phyloP scores from a whole-genome alignment of 2,329 filamentous ascomycete genomes.

The Teratosphaeria gauchensis region DNA sequence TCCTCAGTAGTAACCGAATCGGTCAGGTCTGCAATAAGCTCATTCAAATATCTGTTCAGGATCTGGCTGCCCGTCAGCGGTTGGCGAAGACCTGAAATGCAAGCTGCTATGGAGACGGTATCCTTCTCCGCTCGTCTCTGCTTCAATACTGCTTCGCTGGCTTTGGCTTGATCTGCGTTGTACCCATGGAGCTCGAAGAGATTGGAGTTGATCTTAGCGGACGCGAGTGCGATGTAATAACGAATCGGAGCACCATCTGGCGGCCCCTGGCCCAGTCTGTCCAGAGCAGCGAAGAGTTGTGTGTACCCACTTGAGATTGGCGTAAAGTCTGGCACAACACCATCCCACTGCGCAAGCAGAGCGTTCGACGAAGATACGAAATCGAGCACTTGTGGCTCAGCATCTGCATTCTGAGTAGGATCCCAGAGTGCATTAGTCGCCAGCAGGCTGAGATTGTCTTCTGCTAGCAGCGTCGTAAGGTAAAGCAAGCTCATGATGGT shows the following conservation, averaged over 20 bases:
- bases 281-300: conserved; percentile 4
- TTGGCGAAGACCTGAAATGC: conserved; percentile 40
- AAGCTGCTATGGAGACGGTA: conserved; percentile 37
- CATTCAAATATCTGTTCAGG: conserved; percentile 47
- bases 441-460: conserved; percentile 50
- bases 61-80: conserved; percentile 39
- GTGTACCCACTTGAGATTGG: background rate
- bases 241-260: conserved; percentile 8
- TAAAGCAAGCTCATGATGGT: conserved; percentile 43
- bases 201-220: conserved; percentile 28
- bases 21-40: conserved; percentile 51
- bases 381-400: conserved; percentile 44
- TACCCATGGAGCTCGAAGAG: conserved; percentile 34
- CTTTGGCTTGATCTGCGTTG: conserved; percentile 25
- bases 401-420: conserved; percentile 25
- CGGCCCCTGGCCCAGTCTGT: conserved; percentile 3
- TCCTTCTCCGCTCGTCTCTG: conserved; percentile 28
- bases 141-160: conserved; percentile 28
- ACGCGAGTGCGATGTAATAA: conserved; percentile 36
- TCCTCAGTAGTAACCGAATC: conserved; percentile 32
- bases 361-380: conserved; percentile 43
- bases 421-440: conserved; percentile 46
- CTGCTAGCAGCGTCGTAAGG: conserved; percentile 46
- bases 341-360: conserved; percentile 30
- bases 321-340: background rate